Evolutionary conservation across 2,329 filamentous ascomycete species (phyloP), one percentile per base, ranked within the genome.

Genomic region (Monilinia fructicola): DNA sequence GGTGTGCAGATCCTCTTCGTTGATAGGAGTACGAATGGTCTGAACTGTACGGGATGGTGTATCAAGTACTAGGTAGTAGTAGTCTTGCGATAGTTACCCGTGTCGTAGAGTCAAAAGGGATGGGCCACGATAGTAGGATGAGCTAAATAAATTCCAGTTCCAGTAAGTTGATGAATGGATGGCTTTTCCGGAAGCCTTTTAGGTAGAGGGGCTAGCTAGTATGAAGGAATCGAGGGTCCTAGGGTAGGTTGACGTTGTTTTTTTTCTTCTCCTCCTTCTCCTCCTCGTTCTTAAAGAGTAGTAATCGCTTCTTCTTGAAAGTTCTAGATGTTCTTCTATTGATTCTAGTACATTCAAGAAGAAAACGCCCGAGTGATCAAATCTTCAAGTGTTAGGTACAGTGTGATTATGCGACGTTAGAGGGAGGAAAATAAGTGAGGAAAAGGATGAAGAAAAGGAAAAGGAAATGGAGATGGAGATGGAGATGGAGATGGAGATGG

Each of bases 1-100:
- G 42, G 54, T 35, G 14, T 12, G 56, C 56, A 7, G 56, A 48
- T 60, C 56, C 48, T 35, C 56, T 48, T 16, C 14, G 42, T 9
- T 23, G 56, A 38, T 23, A 16, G 5, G 56, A 59, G 40, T 9
- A 23, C 40, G 26, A 12, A 44, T 4, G 2, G 9, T 4, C 9
- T 21, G 56, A 46, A 46, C 14, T 58, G 55, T 58, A 21, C 40
- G 38, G 31, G 55, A 31, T n/a, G 16, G 21, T 35, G 55, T 58
- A 10, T 44, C 40, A 31, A 58, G 40, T n/a, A n/a, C n/a, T n/a
- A n/a, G n/a, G n/a, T n/a, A n/a, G n/a, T n/a, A n/a, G n/a, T 44
- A 58, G 40, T n/a, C 6, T 46, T 46, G 56, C 23, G 40, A 59
- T 48, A 5, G 56, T 35, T 31, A 48, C 18, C 42, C 21, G 56